Evolutionary conservation across 2,329 filamentous ascomycete species (phyloP).

Genomic region (Apiospora hydei): DNA sequence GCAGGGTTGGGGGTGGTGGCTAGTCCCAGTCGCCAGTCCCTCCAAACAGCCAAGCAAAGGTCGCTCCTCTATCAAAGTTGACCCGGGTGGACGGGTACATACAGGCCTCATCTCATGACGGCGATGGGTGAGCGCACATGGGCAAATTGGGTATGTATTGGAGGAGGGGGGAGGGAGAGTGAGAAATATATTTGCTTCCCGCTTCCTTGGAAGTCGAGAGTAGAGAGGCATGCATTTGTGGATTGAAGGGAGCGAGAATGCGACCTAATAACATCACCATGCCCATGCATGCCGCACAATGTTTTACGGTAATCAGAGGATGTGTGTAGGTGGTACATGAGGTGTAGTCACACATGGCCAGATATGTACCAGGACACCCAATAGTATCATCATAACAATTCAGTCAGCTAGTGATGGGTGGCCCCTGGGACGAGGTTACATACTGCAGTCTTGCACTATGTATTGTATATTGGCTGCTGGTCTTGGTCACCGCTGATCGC

Average conservation of each 20-base stretch:
- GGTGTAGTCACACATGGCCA: conserved; percentile 5
- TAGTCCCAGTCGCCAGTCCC: neutral
- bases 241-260: conserved; percentile 20
- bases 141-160: neutral
- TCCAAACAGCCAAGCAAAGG: conserved; percentile 17
- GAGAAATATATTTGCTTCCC: neutral
- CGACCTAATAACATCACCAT: conserved; percentile 18
- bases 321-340: conserved; percentile 2
- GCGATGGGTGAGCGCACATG: neutral
- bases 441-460: conserved; percentile 19
- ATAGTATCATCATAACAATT: conserved; percentile 16
- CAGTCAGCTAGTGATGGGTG: conserved; percentile 14
- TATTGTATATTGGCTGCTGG: conserved; percentile 20
- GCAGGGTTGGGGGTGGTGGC: conserved; percentile 14
- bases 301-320: conserved; percentile 18
- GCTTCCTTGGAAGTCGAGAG: neutral
- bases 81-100: conserved; percentile 14
- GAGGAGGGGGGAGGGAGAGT: neutral
- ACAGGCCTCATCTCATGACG: neutral
- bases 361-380: conserved; percentile 16
- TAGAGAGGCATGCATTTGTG: neutral
- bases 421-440: conserved; percentile 12
- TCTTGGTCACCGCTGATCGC: conserved; percentile 18
- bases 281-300: conserved; percentile 18
- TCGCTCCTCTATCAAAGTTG: neutral